Conservation (phyloP, 192 early-diverging fungal species). For the Coemansia sp. region DNA sequence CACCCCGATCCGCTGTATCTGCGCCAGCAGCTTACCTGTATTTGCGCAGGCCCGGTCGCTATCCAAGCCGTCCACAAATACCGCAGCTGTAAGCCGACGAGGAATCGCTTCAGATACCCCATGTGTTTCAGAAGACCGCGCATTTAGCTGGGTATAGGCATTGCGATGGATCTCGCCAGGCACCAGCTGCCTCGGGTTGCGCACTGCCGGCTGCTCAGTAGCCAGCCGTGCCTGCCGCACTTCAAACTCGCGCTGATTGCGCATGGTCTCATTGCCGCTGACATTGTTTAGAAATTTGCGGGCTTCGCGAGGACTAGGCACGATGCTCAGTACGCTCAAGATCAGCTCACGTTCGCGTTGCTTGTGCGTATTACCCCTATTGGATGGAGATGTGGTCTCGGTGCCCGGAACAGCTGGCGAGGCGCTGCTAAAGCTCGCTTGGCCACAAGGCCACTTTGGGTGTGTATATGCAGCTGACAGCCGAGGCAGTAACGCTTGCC, state of each 20-base stretch:
- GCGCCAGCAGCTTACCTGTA: conserved; percentile 46
- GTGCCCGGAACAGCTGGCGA: conserved; percentile 1
- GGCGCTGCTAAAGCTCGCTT: conserved; percentile 7
- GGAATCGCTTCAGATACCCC: conserved; percentile 7
- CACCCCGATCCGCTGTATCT: conserved; percentile 52
- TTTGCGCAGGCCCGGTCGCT: conserved; percentile 9
- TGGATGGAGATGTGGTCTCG: not conserved
- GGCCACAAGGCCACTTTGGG: not conserved
- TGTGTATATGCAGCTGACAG: no score
- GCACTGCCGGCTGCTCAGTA: conserved; percentile 6
- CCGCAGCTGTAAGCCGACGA: conserved; percentile 23
- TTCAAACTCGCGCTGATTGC: conserved; percentile 44
- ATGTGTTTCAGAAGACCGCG: not conserved
- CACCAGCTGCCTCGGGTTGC: conserved; percentile 11
- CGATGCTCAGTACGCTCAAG: conserved; percentile 46
- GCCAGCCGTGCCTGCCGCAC: conserved; percentile 35
- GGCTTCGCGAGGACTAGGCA: conserved; percentile 51
- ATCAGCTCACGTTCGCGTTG: conserved; percentile 50
- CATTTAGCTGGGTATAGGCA: not conserved
- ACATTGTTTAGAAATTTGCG: conserved; percentile 51
- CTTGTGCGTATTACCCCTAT: not conserved
- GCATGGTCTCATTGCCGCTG: conserved; percentile 42
- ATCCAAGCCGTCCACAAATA: conserved; percentile 29
- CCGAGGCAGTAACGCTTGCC: not conserved
- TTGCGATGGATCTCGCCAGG: conserved; percentile 15